Conservation (phyloP, 1,284 basidiomycete species). For the Caloboletus inedulis region DNA sequence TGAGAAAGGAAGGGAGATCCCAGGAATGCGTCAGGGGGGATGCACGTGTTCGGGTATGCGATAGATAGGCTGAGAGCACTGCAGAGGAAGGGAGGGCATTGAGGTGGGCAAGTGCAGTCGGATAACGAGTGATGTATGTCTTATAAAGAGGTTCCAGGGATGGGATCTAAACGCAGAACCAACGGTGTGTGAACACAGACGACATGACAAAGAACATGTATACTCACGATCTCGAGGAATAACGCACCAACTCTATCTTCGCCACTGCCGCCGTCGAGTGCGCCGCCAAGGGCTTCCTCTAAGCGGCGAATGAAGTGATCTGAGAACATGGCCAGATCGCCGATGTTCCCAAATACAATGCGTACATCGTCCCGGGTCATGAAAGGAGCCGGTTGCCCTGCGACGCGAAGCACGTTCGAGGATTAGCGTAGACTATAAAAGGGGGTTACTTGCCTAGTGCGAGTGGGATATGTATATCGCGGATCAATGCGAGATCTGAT, state of each 20-base stretch:
- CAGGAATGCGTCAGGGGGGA: slow-evolving; percentile 83
- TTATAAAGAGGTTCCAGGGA: slow-evolving; percentile 77
- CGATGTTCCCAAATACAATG: slow-evolving; percentile 68
- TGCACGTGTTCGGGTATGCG: slow-evolving; percentile 65
- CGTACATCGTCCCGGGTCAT: slow-evolving; percentile 68
- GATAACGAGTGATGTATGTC: slow-evolving; percentile 85
- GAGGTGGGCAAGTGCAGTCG: slow-evolving; percentile 71
- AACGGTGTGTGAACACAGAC: slow-evolving; percentile 1
- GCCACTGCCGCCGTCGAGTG: slow-evolving; percentile 47
- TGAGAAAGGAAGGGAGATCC: slow-evolving; percentile 91
- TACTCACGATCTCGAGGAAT: slow-evolving; percentile 68
- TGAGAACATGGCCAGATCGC: slow-evolving; percentile 63
- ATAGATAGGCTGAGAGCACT: slow-evolving; percentile 52
- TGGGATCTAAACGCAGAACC: slow-evolving; percentile 53
- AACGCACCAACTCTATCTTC: slow-evolving; percentile 75
- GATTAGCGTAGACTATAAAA: slow-evolving; percentile 5
- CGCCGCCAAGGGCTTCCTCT: slow-evolving; percentile 45
- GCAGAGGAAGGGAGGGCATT: slow-evolving; percentile 54
- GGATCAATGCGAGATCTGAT: slow-evolving; percentile 80
- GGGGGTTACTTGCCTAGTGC: slow-evolving; percentile 53
- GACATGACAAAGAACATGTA: slow-evolving; percentile 2
- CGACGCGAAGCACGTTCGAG: slow-evolving; percentile 9
- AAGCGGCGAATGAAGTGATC: slow-evolving; percentile 52
- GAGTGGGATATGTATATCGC: slow-evolving; percentile 80
- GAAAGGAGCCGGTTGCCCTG: slow-evolving; percentile 48